Percentiles rank a stretch among this genome's conserved stretches.
These are phyloP conservation scores for Trametes meyenii DNA, from an alignment of 768 basidiomycete species.

Conservation along the genomic window DNA sequence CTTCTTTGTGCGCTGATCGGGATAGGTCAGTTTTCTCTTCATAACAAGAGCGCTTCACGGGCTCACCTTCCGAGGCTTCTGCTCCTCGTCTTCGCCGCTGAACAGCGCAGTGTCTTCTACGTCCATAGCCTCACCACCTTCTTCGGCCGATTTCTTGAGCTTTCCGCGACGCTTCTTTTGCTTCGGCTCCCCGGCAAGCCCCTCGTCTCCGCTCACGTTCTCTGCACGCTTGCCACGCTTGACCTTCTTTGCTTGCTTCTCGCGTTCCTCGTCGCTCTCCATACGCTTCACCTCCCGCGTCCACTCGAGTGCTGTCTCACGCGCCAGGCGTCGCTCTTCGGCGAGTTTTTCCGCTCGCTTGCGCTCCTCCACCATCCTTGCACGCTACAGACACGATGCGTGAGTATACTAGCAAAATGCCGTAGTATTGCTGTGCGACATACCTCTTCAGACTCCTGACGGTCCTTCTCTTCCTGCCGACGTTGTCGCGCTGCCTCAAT, in stretches of 20 bases:
- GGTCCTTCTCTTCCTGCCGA: conserved; percentile 79
- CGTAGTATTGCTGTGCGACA: conserved; percentile 25
- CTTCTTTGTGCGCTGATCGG: conserved; percentile 59
- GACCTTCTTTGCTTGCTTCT: conserved; percentile 51
- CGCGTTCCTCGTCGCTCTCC: conserved; percentile 79
- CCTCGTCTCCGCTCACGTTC: conserved; percentile 43
- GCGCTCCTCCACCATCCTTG: conserved; percentile 64
- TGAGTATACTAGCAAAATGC: not conserved
- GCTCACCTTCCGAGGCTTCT: conserved; percentile 73
- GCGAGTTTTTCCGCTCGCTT: conserved; percentile 77
- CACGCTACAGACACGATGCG: conserved; percentile 45
- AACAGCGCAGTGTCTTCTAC: conserved; percentile 66
- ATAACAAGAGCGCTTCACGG: not conserved
- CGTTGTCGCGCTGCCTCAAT: conserved; percentile 75
- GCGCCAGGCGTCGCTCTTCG: conserved; percentile 71
- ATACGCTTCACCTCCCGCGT: conserved; percentile 60
- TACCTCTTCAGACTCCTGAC: conserved; percentile 68
- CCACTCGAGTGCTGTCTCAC: conserved; percentile 83
- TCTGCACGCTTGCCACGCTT: conserved; percentile 57
- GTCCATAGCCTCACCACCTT: conserved; percentile 42
- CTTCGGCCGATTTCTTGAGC: conserved; percentile 58
- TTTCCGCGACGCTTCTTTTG: conserved; percentile 70
- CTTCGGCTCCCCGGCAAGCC: conserved; percentile 53
- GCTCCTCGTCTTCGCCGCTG: conserved; percentile 70
- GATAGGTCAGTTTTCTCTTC: too few species aligned